Evolutionary conservation across 495 filamentous ascomycete genomes (phyloP), one percentile per base, ranked within the genome.

Genomic region (Penicillium goetzii): DNA sequence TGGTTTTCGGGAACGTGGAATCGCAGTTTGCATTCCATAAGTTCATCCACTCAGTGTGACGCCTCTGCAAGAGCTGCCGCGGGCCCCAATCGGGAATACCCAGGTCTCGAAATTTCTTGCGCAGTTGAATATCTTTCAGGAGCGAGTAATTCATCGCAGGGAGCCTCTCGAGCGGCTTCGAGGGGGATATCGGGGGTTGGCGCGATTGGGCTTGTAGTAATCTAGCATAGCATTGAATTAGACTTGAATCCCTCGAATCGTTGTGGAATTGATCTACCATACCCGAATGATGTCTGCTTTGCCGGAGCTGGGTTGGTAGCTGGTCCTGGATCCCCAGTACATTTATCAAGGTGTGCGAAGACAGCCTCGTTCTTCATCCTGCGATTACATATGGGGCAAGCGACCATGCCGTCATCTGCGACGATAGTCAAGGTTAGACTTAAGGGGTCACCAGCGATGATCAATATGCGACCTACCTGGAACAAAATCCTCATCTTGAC

Each of bases 21-120:
- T 99, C 95, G 74, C 92, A 94, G 66, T 98, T 98, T 15, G 96
- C 92, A 72, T 99, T 99, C 89, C 92, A 97, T 28, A 98, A 72
- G 47, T 93, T 97, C 66, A 94, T 81, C 93, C 93, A 99, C 77
- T 99, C 95, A 1, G 84, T 90, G 66, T 98, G 93, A 60, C 95
- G 84, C 66, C 83, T 84, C 69, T 95, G 88, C 28, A 98, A 74
- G 9, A 91, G 78, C 43, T 81, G 78, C 43, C 85, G 84, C 1
- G 85, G 69, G 3, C 95, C 95, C 65, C 71, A 76, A 7, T 84
- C 81, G 0, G 92, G 89, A 54, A 99, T 86, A n/a, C 94, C 93
- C 3, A 95, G 80, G 3, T 97, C 92, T 43, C 76, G 68, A 8
- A 98, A 76, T 75, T 97, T 97, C 66, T 90, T 92, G 30, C 88